These are phyloP conservation scores for Diaporthe sp. DNA, from an alignment of 2,329 filamentous ascomycete genomes.

Conservation along the genomic window DNA sequence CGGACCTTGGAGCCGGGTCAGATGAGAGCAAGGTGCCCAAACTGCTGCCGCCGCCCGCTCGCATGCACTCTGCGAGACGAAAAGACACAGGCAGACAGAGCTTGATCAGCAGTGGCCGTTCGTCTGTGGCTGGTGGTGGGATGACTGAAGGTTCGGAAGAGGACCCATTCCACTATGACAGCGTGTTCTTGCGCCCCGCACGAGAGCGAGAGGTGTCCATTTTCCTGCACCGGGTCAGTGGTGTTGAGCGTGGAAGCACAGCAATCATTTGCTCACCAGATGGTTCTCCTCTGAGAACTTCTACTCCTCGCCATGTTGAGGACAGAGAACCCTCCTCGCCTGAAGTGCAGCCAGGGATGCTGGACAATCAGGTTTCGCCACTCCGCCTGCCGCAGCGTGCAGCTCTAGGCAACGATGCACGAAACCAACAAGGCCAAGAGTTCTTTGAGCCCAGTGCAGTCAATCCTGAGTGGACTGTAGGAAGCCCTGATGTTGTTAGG, in stretches of 20 bases:
- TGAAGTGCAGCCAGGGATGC: not conserved
- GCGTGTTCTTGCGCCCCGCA: slow-evolving; percentile 53
- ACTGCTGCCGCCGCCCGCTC: slow-evolving; percentile 18
- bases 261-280: slow-evolving; percentile 46
- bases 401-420: not conserved
- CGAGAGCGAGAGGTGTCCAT: slow-evolving; percentile 61
- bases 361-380: not conserved
- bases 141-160: slow-evolving; percentile 49
- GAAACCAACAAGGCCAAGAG: not conserved
- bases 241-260: slow-evolving; percentile 45
- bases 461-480: slow-evolving; percentile 35
- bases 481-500: slow-evolving; percentile 35
- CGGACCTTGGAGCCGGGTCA: not conserved
- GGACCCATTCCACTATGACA: slow-evolving; percentile 64
- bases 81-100: slow-evolving; percentile 32
- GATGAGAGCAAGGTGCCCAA: slow-evolving; percentile 16
- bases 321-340: not conserved
- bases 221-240: slow-evolving; percentile 52
- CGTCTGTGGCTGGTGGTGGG: slow-evolving; percentile 47
- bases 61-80: slow-evolving; percentile 38
- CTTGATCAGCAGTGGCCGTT: slow-evolving; percentile 46
- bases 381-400: not conserved
- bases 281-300: slow-evolving; percentile 20
- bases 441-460: slow-evolving; percentile 39
- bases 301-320: not conserved